A percentile compares a stretch with the other conserved stretches of the same genome.
Evolutionary conservation across 2,329 filamentous ascomycete species (phyloP).

Genomic region (Curvularia sp.): DNA sequence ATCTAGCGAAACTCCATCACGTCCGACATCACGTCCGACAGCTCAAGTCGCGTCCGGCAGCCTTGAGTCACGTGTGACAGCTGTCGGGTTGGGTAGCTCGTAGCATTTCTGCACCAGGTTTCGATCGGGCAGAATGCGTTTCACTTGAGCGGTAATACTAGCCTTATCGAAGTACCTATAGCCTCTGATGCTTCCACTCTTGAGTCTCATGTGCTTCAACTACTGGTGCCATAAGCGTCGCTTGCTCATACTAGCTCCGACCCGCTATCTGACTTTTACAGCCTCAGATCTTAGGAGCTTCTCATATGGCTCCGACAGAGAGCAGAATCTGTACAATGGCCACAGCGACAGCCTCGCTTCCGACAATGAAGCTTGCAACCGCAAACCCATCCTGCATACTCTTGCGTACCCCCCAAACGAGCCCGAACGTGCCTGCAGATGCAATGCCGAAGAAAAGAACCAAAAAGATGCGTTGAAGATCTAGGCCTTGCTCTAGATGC

Average conservation of each 20-base stretch:
- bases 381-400: constrained; percentile 6
- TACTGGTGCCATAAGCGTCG: not conserved
- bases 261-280: not conserved
- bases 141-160: not conserved
- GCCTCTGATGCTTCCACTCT: not conserved
- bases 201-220: not conserved
- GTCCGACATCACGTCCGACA: not conserved
- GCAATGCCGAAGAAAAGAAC: not conserved
- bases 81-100: not conserved
- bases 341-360: not conserved
- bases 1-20: too few relatives aligned
- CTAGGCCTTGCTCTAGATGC: not conserved
- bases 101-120: not conserved
- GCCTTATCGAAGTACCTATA: not conserved
- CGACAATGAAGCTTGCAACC: not conserved
- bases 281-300: not conserved
- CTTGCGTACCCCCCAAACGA: not conserved
- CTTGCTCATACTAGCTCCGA: not conserved
- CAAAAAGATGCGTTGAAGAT: not conserved
- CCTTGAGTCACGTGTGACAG: not conserved
- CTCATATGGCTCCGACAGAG: not conserved
- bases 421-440: not conserved
- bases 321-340: constrained; percentile 3
- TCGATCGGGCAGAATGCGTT: not conserved
- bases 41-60: too few relatives aligned